Percentiles rank a stretch among this genome's conserved stretches.
Conservation (phyloP, 306 rosid genomes). For the Sicyos baderoa region DNA sequence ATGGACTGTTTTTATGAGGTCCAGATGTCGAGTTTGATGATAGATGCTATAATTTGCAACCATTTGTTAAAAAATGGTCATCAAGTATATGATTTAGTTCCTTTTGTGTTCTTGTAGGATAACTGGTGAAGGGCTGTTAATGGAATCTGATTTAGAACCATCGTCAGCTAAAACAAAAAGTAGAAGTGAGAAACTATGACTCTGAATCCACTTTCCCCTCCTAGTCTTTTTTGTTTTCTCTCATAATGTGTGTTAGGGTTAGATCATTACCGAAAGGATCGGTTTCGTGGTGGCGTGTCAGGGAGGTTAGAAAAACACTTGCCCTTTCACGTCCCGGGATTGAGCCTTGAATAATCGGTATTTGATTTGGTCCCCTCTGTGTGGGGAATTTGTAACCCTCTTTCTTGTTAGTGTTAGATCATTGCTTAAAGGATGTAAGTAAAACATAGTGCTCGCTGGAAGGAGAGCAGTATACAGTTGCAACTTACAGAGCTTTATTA, state of each 20-base stretch:
- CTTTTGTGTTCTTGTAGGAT: conserved; percentile 42
- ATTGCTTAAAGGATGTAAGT: not conserved
- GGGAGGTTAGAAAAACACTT: no score
- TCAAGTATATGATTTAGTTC: conserved; percentile 22
- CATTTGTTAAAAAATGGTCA: conserved; percentile 18
- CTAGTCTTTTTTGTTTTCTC: conserved; percentile 10
- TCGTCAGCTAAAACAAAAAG: conserved; percentile 41
- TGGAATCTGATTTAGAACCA: conserved; percentile 39
- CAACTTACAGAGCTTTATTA: not conserved
- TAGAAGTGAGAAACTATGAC: conserved; percentile 31
- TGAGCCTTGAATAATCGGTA: no score
- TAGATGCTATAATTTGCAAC: not conserved
- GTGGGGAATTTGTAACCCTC: no score
- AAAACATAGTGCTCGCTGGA: not conserved
- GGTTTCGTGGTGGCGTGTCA: no score
- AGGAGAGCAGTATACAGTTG: not conserved
- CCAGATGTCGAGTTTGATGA: not conserved
- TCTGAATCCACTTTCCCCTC: conserved; percentile 15
- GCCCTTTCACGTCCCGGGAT: no score
- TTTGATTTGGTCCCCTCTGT: no score
- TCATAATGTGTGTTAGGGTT: not conserved
- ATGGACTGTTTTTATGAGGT: not conserved
- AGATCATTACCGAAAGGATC: not conserved
- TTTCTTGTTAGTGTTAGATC: not conserved
- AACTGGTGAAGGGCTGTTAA: conserved; percentile 33